These are phyloP conservation scores for Mycena venus DNA, from an alignment of 768 basidiomycete species.

Conservation along the genomic window DNA sequence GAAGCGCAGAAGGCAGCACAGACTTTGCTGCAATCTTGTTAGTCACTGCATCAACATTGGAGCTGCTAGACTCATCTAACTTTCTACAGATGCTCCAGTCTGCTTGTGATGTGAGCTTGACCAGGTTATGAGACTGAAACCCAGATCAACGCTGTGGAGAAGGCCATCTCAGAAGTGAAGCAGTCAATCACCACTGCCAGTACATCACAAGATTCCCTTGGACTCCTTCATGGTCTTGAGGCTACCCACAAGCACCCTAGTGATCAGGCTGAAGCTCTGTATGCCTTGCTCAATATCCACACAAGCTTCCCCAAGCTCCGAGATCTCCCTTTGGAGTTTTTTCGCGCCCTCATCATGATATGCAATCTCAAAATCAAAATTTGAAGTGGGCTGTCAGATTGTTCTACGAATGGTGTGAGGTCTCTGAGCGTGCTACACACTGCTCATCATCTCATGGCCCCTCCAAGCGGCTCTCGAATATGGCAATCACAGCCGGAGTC, in stretches of 20 bases:
- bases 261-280: neutral
- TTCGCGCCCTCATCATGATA: neutral
- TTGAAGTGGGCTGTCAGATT: neutral
- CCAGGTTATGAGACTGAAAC: neutral
- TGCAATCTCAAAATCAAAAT: neutral
- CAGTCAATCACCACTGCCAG: neutral
- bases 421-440: no score
- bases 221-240: neutral
- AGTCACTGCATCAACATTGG: neutral
- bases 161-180: neutral
- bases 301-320: neutral
- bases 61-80: no score
- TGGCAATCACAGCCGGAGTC: no score
- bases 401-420: neutral
- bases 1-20: no score
- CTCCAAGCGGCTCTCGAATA: no score
- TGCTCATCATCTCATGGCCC: no score
- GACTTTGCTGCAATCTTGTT: no score
- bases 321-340: neutral
- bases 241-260: neutral
- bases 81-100: no score
- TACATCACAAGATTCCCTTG: neutral
- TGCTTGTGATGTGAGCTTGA: neutral
- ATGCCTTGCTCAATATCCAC: neutral
- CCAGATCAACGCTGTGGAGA: neutral